A percentile compares a stretch with the other conserved stretches of the same genome.
Conservation (phyloP, 768 basidiomycete genomes). For the Mycena polygramma region DNA sequence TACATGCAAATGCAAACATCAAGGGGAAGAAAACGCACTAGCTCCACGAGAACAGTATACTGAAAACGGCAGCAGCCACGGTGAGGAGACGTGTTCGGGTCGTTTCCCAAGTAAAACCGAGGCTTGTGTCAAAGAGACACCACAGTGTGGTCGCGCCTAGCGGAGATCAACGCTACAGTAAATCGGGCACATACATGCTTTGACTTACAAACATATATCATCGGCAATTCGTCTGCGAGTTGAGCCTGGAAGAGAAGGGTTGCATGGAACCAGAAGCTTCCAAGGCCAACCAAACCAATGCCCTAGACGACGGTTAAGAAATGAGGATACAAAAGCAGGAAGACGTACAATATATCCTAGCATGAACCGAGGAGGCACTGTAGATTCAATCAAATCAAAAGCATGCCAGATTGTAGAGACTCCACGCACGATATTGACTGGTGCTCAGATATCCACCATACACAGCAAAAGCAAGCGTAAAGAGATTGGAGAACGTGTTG, state of each 20-base stretch:
- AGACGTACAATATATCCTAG: slow-evolving; percentile 56
- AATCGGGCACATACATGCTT: too few species aligned
- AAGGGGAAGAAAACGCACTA: slow-evolving; percentile 68
- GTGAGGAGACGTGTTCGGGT: slow-evolving; percentile 56
- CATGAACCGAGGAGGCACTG: slow-evolving; percentile 57
- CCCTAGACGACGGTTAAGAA: slow-evolving; percentile 56
- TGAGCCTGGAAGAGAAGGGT: slow-evolving; percentile 83
- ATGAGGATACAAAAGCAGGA: not conserved
- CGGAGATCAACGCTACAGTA: slow-evolving; percentile 64
- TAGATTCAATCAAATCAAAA: slow-evolving; percentile 47
- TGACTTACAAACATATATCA: slow-evolving; percentile 69
- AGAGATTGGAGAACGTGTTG: slow-evolving; percentile 80
- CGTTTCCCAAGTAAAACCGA: slow-evolving; percentile 60
- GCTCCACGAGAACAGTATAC: slow-evolving; percentile 74
- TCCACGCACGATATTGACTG: slow-evolving; percentile 18
- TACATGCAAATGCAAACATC: not conserved
- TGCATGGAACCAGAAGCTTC: slow-evolving; percentile 85
- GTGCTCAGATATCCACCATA: slow-evolving; percentile 54
- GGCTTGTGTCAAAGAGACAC: slow-evolving; percentile 69
- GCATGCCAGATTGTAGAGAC: too few species aligned
- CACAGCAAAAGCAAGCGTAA: slow-evolving; percentile 66
- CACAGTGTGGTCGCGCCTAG: slow-evolving; percentile 70
- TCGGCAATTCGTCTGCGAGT: slow-evolving; percentile 80
- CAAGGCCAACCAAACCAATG: slow-evolving; percentile 77
- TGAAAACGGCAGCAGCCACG: slow-evolving; percentile 58